Evolutionary conservation across 2,329 filamentous ascomycete species (phyloP).

Genomic region (Aciculosporium take): DNA sequence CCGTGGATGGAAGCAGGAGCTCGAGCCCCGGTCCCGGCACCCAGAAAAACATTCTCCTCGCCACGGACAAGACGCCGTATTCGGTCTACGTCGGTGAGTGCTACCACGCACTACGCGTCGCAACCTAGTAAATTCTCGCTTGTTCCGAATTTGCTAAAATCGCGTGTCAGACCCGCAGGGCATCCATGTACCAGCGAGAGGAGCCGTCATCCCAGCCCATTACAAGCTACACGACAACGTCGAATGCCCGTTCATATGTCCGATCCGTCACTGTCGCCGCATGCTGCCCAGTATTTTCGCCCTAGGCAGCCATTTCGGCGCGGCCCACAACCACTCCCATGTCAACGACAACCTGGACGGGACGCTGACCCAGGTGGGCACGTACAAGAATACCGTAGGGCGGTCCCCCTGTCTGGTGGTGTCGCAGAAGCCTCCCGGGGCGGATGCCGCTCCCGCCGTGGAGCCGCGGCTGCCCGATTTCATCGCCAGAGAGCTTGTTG

Average conservation of each 20-base stretch:
- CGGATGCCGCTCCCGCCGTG: constrained; percentile 7
- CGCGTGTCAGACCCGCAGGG: not conserved
- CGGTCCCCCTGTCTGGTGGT: constrained; percentile 16
- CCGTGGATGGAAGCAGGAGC: not conserved
- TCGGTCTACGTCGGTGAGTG: not conserved
- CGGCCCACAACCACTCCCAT: constrained; percentile 12
- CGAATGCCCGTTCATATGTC: constrained; percentile 19
- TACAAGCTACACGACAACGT: constrained; percentile 16
- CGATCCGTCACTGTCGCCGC: constrained; percentile 22
- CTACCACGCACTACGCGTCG: no score
- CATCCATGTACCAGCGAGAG: constrained; percentile 6
- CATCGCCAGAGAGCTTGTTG: not conserved
- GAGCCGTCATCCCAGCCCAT: constrained; percentile 19
- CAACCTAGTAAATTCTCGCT: no score
- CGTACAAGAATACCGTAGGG: constrained; percentile 12
- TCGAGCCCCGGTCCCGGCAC: not conserved
- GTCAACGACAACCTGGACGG: constrained; percentile 29
- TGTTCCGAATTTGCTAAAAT: not conserved
- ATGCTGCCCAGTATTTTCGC: constrained; percentile 12
- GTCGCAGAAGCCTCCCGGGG: constrained; percentile 13
- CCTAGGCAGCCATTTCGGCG: constrained; percentile 15
- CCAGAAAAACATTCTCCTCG: not conserved
- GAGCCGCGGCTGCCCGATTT: constrained; percentile 1
- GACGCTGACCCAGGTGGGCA: constrained; percentile 19
- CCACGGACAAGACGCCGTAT: constrained; percentile 3